Percentiles rank a stretch among this genome's conserved stretches.
phyloP scores from a whole-genome alignment of 129 eudicot species.

The Pseudognaphalium luteoalbum region DNA sequence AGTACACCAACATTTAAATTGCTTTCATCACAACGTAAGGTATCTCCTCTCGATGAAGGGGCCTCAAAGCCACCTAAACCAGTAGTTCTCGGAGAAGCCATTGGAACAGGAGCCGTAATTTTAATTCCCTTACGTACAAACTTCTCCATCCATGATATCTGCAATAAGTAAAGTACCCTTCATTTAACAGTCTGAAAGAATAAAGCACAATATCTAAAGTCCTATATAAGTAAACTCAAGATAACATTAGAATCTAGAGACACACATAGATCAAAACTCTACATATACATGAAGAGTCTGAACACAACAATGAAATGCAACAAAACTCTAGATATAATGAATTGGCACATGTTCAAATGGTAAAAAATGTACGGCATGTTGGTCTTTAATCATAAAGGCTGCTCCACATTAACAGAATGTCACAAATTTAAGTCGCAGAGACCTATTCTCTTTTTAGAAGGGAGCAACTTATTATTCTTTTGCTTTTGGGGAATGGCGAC shows the following conservation, averaged over 20 bases:
- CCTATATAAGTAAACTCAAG: background rate
- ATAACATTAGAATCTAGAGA: background rate
- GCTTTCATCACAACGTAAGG: constrained; percentile 84
- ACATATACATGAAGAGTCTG: constrained; percentile 3
- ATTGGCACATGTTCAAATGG: background rate
- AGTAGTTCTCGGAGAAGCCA: constrained; percentile 82
- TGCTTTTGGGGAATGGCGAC: background rate
- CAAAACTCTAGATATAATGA: background rate
- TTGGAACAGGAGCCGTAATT: constrained; percentile 97
- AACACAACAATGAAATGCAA: constrained; percentile 17
- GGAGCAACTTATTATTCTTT: background rate
- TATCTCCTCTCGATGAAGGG: constrained; percentile 84
- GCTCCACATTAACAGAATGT: background rate
- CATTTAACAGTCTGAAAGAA: background rate
- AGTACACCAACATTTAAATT: constrained; percentile 90
- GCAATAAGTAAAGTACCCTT: constrained; percentile 31
- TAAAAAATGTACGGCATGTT: background rate
- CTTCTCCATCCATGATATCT: constrained; percentile 99
- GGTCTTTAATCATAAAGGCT: background rate
- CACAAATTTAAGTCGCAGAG: background rate
- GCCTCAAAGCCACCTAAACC: constrained; percentile 99
- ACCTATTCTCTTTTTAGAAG: background rate
- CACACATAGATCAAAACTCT: constrained; percentile 10
- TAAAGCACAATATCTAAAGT: constrained; percentile 3
- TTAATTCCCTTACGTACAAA: constrained; percentile 88